Percentiles rank a stretch among this genome's conserved stretches.
phyloP scores from a whole-genome alignment of 805 yeast genomes.

The Metschnikowia koreensis region DNA sequence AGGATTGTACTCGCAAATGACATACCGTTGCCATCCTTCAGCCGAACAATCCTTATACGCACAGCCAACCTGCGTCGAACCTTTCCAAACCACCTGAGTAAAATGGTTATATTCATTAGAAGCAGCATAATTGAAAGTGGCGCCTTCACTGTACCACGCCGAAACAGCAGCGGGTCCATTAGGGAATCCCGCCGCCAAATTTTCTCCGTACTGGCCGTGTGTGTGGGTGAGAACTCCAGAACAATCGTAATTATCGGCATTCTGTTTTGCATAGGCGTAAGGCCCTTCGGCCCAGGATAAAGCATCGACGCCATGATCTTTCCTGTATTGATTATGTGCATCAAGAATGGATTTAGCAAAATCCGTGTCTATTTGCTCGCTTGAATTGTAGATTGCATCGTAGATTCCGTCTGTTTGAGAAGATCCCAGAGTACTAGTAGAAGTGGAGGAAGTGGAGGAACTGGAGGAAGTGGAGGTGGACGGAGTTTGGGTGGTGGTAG shows the following conservation, averaged over 20 bases:
- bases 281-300: constrained; percentile 34
- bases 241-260: constrained; percentile 37
- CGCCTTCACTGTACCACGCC: constrained; percentile 44
- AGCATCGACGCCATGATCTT: constrained; percentile 27
- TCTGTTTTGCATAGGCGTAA: constrained; percentile 32
- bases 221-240: constrained; percentile 37
- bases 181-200: constrained; percentile 36
- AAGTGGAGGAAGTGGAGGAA: background rate
- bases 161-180: constrained; percentile 31
- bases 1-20: constrained; percentile 25
- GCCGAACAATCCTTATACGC: constrained; percentile 33
- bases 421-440: constrained; percentile 1
- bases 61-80: constrained; percentile 29
- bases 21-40: constrained; percentile 31
- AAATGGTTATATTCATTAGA: constrained; percentile 31
- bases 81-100: constrained; percentile 33
- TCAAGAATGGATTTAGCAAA: constrained; percentile 32
- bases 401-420: constrained; percentile 11
- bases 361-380: constrained; percentile 22
- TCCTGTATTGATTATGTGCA: constrained; percentile 34
- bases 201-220: constrained; percentile 42
- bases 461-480: background rate
- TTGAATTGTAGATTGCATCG: constrained; percentile 21
- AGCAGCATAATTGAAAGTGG: constrained; percentile 24
- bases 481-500: background rate